Base-by-base conservation (phyloP, 495 filamentous ascomycete species). In the Ascobolus immersus region DNA sequence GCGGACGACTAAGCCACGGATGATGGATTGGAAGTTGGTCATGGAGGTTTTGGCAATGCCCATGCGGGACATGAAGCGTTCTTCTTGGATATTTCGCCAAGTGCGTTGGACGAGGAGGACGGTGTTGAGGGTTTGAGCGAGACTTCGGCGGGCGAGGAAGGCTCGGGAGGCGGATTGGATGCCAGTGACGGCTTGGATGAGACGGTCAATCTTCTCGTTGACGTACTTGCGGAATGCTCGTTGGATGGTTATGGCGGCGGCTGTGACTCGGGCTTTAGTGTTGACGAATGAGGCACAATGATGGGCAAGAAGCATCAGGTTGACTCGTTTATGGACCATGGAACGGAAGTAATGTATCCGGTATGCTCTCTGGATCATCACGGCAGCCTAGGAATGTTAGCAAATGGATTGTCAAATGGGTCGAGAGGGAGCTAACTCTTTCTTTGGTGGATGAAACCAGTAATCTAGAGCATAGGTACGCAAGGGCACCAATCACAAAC, bases 381-480 rank as follows among this genome's bases (percentile, higher is more conserved):
- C 55, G 4, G 60, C 60, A 3, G 62, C 63, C 11, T 54, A 52
- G 20, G 43, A 39, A 15, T 49, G 49, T 35, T 52, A 35, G 21
- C 22, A 27, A 12, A 11, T 6, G 7, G 10, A 6, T 15, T 35
- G 12, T 2, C 12, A 1, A 14, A 14, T 5, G 12, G 20, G 17
- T 24, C 17, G 19, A 17, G 9, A 9, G 26, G 10, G n/a, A 17
- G 9, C 19, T 11, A 19, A 28, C 33, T 17, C 47, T 39, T 25
- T 50, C 46, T n/a, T 39, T 43, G 17, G 46, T 54, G 5, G 62
- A 60, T 17, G 62, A 54, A 1, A 59, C 55, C 10, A 74, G 58
- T 3, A 76, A 47, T 22, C 70, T 58, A 4, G 67, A 72, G 28
- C 65, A 69, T 5, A 76, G 60, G 48, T 71, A 72, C 7, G 66